These are phyloP conservation scores for Luffa acutangula DNA, from an alignment of 306 rosid genomes.

Conservation along the genomic window DNA sequence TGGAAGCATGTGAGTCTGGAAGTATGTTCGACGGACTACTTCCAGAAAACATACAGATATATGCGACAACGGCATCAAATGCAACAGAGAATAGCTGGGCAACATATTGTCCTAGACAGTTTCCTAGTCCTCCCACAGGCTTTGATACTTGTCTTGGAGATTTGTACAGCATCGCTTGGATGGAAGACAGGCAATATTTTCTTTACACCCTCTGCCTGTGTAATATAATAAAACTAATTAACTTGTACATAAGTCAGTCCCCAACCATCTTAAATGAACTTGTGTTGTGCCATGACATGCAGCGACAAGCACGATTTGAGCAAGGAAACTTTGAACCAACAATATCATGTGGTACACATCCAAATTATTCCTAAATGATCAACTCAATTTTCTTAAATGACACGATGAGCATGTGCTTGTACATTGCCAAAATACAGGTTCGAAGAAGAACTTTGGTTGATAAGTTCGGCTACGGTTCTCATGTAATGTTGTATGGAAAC, in stretches of 20 bases:
- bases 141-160: slow-evolving; percentile 56
- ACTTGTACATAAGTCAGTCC: too few species aligned
- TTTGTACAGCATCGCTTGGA: slow-evolving; percentile 53
- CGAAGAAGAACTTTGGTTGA: slow-evolving; percentile 20
- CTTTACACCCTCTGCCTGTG: background rate
- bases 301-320: slow-evolving; percentile 41
- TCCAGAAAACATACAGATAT: slow-evolving; percentile 34
- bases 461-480: background rate
- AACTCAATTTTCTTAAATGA: background rate
- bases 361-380: background rate
- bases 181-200: slow-evolving; percentile 54
- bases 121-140: background rate
- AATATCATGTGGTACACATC: slow-evolving; percentile 29
- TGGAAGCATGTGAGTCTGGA: slow-evolving; percentile 82
- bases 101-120: slow-evolving; percentile 25
- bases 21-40: slow-evolving; percentile 66
- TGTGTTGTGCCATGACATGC: background rate
- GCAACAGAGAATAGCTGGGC: slow-evolving; percentile 34
- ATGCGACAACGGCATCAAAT: slow-evolving; percentile 57
- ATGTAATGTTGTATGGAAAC: slow-evolving; percentile 52
- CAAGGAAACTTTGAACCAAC: slow-evolving; percentile 34
- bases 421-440: slow-evolving; percentile 19
- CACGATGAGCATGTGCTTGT: background rate
- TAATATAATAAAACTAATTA: background rate
- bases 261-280: background rate